Base-by-base conservation (phyloP, 2,329 filamentous ascomycete species). In the Didymella segeticola region DNA sequence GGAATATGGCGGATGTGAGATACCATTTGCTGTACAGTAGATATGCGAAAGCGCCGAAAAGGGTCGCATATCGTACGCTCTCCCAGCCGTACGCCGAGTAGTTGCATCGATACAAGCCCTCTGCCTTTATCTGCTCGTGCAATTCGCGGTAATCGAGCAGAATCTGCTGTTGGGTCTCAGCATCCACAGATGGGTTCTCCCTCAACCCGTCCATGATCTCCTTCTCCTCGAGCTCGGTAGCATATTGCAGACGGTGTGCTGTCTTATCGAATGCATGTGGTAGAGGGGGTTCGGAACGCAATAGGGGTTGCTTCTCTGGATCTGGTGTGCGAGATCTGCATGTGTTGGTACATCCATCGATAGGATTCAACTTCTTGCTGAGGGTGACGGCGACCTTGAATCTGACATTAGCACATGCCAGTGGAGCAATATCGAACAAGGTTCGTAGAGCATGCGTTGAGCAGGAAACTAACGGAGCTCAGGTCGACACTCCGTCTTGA, bases 61-160 rank as follows among this genome's bases (percentile, higher is more conserved):
- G 69, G 0, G 73, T 58, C 0, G 67, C 62, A 62, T 86, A 87
- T 10, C 86, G 82, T n/a, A 77, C 57, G 61, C 79, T 71, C 66
- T 88, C 86, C 69, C 82, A 83, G 55, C 69, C 81, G 55, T 89
- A 89, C 34, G 83, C 82, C 1, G 73, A 60, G 69, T 86, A 87
- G 1, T 74, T 78, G 60, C 86, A 88, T 9, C 82, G 59, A 72
- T 88, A 89, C 15, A 84, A 76, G 2, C 85, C 85, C 54, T 79
- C 75, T 8, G 82, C 80, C 45, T 79, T 77, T 57, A 89, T 69
- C 34, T 76, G 75, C 58, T 84, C 75, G 63, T 87, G 83, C 26
- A 89, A 72, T 3, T 67, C 69, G 11, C 82, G 79, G 70, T 87
- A 89, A 61, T 84, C 83, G 38, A 60, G 47, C 1, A 79, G 73